Base-by-base conservation (phyloP, 495 filamentous ascomycete species). In the Daldinia caldariorum region DNA sequence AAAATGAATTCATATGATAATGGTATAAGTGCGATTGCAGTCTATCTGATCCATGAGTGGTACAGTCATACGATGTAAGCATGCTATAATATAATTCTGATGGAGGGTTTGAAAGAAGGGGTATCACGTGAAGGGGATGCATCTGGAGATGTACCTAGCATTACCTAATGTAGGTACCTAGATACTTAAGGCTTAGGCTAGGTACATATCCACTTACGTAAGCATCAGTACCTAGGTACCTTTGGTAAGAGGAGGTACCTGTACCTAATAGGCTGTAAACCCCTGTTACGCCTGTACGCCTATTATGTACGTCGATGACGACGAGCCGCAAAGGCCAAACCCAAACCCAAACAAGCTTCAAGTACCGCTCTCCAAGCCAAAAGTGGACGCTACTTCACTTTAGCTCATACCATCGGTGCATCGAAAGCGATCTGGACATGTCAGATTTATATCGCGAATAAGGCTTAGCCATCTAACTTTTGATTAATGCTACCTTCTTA, bases 331-430 rank as follows among this genome's bases (percentile, higher is more conserved):
- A 39, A 55, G 31, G 18, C 31, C 6, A 35, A 14, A 26, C 51
- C 13, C 2, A 32, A 50, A 51, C 57, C 53, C 37, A 56, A 54
- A 58, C 50, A 61, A 53, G 61, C 66, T 58, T 69, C 55, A 51
- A 63, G 49, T 32, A 53, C 49, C 49, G 49, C 18, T 53, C 49
- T 34, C 9, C 1, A 35, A 45, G 49, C 57, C 45, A 61, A 61
- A 61, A 61, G 26, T 53, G 6, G 20, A 61, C 54, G 26, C 41
- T 51, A 49, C 29, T 29, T 16, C 13, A 32, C 38, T 35, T 61
- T 47, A 61, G 26, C 32, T 16, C 26, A 56, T 35, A 13, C 14
- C 41, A 45, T 45, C 41, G 7, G 14, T 3, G 7, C 47, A 50
- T 50, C 47, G 26, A 26, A 26, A 16, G 12, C 1, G 8, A 22